Percentiles rank a stretch among this genome's conserved stretches.
phyloP scores from a whole-genome alignment of 257 asterid species.

The Nicotiana attenuata region DNA sequence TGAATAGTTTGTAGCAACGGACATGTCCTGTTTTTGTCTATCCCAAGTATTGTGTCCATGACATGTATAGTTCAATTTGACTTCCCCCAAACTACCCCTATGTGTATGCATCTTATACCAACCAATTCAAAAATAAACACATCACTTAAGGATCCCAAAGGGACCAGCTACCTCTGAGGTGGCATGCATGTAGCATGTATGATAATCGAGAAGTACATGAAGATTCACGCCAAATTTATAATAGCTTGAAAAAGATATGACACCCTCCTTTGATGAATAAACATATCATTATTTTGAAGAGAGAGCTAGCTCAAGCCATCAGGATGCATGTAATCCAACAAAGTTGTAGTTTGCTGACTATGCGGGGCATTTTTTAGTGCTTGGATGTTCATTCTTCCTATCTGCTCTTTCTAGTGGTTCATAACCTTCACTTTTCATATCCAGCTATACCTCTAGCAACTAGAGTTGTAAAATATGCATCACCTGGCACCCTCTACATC shows the following conservation, averaged over 20 bases:
- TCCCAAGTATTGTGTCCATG: background rate
- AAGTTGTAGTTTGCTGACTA: background rate
- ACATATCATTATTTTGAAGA: background rate
- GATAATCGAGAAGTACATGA: background rate
- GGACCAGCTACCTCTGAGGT: background rate
- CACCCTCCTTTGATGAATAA: background rate
- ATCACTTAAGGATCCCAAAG: background rate
- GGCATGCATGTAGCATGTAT: background rate
- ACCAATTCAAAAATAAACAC: slow-evolving; percentile 1
- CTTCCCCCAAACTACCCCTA: background rate
- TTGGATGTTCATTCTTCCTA: background rate
- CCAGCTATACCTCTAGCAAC: background rate
- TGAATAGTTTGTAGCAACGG: background rate
- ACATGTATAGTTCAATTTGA: background rate
- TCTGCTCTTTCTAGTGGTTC: background rate
- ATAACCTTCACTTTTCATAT: background rate
- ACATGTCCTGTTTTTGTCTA: background rate
- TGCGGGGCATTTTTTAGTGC: background rate
- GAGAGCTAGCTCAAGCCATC: background rate
- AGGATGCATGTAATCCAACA: background rate
- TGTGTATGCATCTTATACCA: background rate
- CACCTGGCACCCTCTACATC: background rate
- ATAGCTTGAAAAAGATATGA: background rate
- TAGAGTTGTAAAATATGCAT: background rate
- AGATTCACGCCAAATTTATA: background rate